phyloP scores from a whole-genome alignment of 768 basidiomycete species.

The Agaricus blazei region DNA sequence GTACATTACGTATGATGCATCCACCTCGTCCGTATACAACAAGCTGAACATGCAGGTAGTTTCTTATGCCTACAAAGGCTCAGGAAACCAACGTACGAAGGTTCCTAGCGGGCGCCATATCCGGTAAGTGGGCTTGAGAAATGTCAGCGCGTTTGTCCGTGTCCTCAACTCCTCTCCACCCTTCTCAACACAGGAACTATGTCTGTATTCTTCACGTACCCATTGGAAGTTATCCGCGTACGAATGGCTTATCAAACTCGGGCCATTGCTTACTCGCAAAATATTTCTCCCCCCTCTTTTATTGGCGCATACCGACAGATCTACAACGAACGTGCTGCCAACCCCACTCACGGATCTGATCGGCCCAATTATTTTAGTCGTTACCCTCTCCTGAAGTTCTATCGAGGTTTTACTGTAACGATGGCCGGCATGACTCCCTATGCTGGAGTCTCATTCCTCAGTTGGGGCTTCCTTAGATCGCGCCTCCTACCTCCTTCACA shows the following conservation, averaged over 20 bases:
- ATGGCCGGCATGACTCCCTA: constrained; percentile 92
- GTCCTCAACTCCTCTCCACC: not conserved
- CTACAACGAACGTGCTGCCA: constrained; percentile 56
- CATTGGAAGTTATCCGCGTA: constrained; percentile 91
- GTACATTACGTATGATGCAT: constrained; percentile 59
- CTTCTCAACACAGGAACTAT: constrained; percentile 53
- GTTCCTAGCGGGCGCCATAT: constrained; percentile 82
- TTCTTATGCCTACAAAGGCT: constrained; percentile 80
- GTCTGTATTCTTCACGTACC: constrained; percentile 91
- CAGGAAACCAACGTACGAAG: constrained; percentile 74
- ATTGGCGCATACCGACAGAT: constrained; percentile 54
- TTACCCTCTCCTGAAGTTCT: constrained; percentile 83
- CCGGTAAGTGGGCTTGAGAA: constrained; percentile 50
- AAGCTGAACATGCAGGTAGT: constrained; percentile 31
- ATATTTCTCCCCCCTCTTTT: constrained; percentile 42
- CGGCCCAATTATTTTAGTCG: constrained; percentile 41
- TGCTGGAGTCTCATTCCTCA: constrained; percentile 90
- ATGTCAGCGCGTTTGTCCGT: not conserved
- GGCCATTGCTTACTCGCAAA: constrained; percentile 18
- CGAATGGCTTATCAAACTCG: constrained; percentile 87
- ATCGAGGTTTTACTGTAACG: constrained; percentile 95
- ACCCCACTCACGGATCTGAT: constrained; percentile 15
- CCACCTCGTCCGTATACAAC: not conserved
- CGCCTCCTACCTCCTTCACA: constrained; percentile 45
- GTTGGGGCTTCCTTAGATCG: constrained; percentile 77